phyloP scores from a whole-genome alignment of 208 protist species.

The Trypanosoma grayi region DNA sequence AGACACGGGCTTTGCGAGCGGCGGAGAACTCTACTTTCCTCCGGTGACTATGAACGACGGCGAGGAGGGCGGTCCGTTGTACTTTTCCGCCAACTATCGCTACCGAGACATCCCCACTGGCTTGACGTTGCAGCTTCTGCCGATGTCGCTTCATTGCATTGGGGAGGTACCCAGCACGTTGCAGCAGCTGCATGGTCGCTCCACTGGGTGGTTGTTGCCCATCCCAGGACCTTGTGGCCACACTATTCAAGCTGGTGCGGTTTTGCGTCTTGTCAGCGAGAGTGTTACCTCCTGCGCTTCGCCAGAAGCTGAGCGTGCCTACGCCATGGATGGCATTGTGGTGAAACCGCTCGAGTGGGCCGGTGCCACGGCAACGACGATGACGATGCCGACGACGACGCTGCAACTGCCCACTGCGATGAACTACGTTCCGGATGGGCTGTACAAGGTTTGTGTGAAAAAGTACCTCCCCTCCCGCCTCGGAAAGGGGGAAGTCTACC shows the following conservation, averaged over 20 bases:
- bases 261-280: conserved; percentile 41
- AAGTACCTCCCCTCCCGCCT: conserved; percentile 19
- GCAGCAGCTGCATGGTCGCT: conserved; percentile 27
- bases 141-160: conserved; percentile 39
- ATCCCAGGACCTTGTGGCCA: conserved; percentile 34
- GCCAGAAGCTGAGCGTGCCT: conserved; percentile 15
- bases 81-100: conserved; percentile 8
- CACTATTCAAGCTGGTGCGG: conserved; percentile 40
- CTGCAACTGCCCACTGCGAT: conserved; percentile 33
- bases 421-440: conserved; percentile 41
- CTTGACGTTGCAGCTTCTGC: conserved; percentile 20
- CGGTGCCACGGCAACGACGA: not conserved
- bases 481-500: conserved; percentile 18
- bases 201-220: conserved; percentile 31
- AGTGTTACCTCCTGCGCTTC: conserved; percentile 24
- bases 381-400: conserved; percentile 16
- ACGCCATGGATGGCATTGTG: conserved; percentile 20
- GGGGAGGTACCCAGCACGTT: conserved; percentile 12
- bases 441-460: conserved; percentile 44
- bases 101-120: conserved; percentile 23
- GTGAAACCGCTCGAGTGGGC: conserved; percentile 23
- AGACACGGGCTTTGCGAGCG: conserved; percentile 35
- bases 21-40: conserved; percentile 55
- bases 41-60: conserved; percentile 9
- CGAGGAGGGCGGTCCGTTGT: not conserved